These are phyloP conservation scores for Rhynchospora breviuscula DNA, from an alignment of 176 grass and related monocot genomes.

Conservation along the genomic window DNA sequence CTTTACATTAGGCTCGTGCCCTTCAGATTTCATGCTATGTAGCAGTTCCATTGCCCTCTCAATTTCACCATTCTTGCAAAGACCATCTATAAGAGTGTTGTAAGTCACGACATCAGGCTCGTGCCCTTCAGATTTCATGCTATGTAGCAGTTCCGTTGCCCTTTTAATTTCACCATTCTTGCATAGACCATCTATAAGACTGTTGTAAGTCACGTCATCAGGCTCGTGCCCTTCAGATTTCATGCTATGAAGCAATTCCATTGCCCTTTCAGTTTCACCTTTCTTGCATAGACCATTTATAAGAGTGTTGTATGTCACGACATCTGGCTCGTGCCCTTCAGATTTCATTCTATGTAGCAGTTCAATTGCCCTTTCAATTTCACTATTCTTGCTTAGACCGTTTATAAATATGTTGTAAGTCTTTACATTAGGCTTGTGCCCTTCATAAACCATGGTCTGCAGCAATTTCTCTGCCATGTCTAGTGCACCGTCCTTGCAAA, in stretches of 20 bases:
- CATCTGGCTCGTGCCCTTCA: not conserved
- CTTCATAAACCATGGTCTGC: not conserved
- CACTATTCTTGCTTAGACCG: not conserved
- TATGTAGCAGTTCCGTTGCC: no score
- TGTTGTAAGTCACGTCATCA: not conserved
- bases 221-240: not conserved
- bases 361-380: not conserved
- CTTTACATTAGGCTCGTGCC: no score
- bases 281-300: constrained; percentile 3
- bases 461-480: not conserved
- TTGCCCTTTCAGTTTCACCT: not conserved
- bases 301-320: constrained; percentile 7
- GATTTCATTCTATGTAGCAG: not conserved
- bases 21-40: no score
- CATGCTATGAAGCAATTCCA: not conserved
- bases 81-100: no score
- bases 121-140: no score
- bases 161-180: no score
- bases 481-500: not conserved
- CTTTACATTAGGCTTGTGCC: not conserved
- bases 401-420: not conserved
- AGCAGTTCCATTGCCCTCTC: no score
- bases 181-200: constrained; percentile 7
- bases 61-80: no score
- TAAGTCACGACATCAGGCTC: no score